Percentiles rank a stretch among this genome's conserved stretches.
Conservation (phyloP, 2,329 filamentous ascomycete species). For the Talaromyces pinophilus region DNA sequence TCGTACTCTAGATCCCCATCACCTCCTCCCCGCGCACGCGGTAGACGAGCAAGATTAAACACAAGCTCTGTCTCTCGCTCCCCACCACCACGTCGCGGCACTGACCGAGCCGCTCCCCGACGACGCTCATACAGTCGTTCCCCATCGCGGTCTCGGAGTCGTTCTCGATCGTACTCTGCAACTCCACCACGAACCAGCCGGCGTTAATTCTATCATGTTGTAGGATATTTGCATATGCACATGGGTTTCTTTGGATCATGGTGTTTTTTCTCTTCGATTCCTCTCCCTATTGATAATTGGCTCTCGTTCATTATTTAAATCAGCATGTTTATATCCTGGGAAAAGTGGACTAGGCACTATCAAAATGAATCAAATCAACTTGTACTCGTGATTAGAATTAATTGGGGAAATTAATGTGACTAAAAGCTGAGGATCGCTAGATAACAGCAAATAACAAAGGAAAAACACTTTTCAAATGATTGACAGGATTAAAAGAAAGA, state of each 20-base stretch:
- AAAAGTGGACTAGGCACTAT: neutral
- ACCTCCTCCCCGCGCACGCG: conserved; percentile 21
- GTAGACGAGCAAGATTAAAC: conserved; percentile 29
- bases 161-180: conserved; percentile 26
- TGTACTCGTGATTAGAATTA: neutral
- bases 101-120: conserved; percentile 15
- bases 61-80: conserved; percentile 48
- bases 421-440: neutral
- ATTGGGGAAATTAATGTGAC: neutral
- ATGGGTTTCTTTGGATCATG: conserved; percentile 1
- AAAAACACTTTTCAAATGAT: neutral
- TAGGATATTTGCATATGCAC: conserved; percentile 11
- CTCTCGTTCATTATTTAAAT: neutral
- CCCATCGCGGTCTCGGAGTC: conserved; percentile 26
- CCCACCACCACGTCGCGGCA: conserved; percentile 27
- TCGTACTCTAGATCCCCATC: conserved; percentile 48
- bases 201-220: conserved; percentile 6
- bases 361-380: neutral
- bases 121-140: conserved; percentile 48
- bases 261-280: neutral
- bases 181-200: conserved; percentile 15
- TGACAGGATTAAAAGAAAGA: neutral
- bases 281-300: neutral
- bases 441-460: neutral
- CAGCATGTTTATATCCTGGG: conserved; percentile 3